Evolutionary conservation across 2,329 filamentous ascomycete species (phyloP).

Genomic region (Pleoardoris graminearum): DNA sequence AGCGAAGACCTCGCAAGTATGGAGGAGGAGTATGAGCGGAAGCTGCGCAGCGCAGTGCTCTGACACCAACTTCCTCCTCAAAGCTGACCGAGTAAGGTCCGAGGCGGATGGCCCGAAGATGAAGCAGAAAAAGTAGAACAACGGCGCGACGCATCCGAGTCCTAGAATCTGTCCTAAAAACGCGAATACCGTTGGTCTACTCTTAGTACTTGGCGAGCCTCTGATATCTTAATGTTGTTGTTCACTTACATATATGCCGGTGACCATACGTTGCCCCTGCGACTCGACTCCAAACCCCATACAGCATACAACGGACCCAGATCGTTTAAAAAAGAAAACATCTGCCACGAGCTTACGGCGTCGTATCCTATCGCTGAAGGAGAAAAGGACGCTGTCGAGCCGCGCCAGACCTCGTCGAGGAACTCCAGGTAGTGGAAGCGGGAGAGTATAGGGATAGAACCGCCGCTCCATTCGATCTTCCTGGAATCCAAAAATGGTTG

Average conservation of each 20-base stretch:
- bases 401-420: constrained; percentile 4
- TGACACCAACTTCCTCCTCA: not conserved
- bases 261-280: not conserved
- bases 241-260: constrained; percentile 3
- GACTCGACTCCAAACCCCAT: constrained; percentile 1
- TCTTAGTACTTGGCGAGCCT: not conserved
- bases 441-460: not conserved
- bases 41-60: not conserved
- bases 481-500: not conserved
- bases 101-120: not conserved
- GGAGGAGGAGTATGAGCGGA: not conserved
- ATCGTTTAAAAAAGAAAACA: constrained; percentile 4
- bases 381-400: constrained; percentile 1
- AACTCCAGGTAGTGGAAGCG: constrained; percentile 1
- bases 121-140: constrained; percentile 3
- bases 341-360: constrained; percentile 4
- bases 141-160: not conserved
- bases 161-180: not conserved
- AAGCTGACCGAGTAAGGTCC: not conserved
- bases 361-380: constrained; percentile 5
- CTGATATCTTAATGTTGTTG: not conserved
- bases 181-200: constrained; percentile 4
- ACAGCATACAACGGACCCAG: constrained; percentile 5
- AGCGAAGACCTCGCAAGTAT: not conserved
- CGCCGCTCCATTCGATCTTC: constrained; percentile 1